Conservation (phyloP, 78 protist genomes). For the Cavenderia fasciculata region DNA sequence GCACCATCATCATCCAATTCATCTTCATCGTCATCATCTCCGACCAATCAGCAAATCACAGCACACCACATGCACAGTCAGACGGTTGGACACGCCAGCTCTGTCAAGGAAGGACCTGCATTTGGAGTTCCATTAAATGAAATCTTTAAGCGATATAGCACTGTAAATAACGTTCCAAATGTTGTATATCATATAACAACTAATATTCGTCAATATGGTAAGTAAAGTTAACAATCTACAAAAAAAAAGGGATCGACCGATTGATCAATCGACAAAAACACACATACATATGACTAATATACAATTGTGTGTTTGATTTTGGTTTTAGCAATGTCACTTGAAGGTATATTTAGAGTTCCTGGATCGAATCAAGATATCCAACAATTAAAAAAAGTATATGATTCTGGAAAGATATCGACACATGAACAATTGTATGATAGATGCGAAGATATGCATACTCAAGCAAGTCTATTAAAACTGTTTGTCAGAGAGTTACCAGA, state of each 20-base stretch:
- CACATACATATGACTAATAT: too few relatives aligned
- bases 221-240: too few relatives aligned
- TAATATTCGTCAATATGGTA: slow-evolving; percentile 33
- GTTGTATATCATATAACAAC: slow-evolving; percentile 23
- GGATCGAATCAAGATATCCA: slow-evolving; percentile 35
- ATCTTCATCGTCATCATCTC: background rate
- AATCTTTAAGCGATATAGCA: slow-evolving; percentile 29
- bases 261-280: too few relatives aligned
- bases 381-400: slow-evolving; percentile 36
- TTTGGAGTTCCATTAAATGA: slow-evolving; percentile 49
- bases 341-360: slow-evolving; percentile 65
- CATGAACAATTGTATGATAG: background rate
- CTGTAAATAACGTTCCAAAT: slow-evolving; percentile 20
- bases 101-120: background rate
- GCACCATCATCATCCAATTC: background rate
- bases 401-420: slow-evolving; percentile 36
- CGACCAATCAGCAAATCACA: background rate
- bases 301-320: background rate
- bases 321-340: background rate
- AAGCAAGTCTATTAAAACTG: slow-evolving; percentile 65
- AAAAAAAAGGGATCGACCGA: too few relatives aligned
- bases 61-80: too few relatives aligned
- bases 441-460: slow-evolving; percentile 67
- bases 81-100: background rate
- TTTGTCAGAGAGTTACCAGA: slow-evolving; percentile 76